Evolutionary conservation across 2,329 filamentous ascomycete genomes (phyloP), one percentile per base, ranked within the genome.

Genomic region (Annulohypoxylon truncatum): DNA sequence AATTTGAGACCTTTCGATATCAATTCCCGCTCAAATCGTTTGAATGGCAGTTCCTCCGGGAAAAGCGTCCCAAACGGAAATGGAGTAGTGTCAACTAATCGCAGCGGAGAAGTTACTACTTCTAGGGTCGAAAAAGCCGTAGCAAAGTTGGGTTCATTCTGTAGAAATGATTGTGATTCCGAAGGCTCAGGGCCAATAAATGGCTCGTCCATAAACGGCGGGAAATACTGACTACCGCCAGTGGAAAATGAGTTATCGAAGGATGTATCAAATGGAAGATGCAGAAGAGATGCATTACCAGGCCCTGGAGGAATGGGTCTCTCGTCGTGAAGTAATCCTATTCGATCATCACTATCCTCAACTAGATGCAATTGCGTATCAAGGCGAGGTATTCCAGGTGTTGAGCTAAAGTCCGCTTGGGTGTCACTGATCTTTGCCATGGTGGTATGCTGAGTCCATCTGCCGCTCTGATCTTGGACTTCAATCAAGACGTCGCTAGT

Each of bases 41-140:
- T 48, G 35, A 62, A 67, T 1, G 64, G 67, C 2, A 69, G 40
- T 40, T 61, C 26, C 10, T 61, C 1, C 9, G 47, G 18, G 6
- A 4, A 35, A 10, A 38, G 2, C 22, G 5, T 33, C 9, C 26
- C 22, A 7, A 35, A 26, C 26, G 18, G 8, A 12, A 60, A 57
- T n/a, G 22, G 46, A 2, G 12, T 20, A n/a, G 29, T 1, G 12
- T 22, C 5, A n/a, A 12, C 10, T 22, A 26, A 22, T 22, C 20
- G n/a, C 4, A 28, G 20, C 0, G 29, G 15, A 59, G 29, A 42
- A 2, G 7, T 22, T 15, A 4, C 33, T 47, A 47, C 18, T 10
- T 50, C 52, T 9, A 28, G 28, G 18, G 1, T 20, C 15, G 18
- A 31, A 48, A 31, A 28, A 1, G 29, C 13, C 20, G 31, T 51